Evolutionary conservation across 441 rosid genomes (phyloP), one percentile per base, ranked within the genome.

Genomic region (Manihot esculenta): DNA sequence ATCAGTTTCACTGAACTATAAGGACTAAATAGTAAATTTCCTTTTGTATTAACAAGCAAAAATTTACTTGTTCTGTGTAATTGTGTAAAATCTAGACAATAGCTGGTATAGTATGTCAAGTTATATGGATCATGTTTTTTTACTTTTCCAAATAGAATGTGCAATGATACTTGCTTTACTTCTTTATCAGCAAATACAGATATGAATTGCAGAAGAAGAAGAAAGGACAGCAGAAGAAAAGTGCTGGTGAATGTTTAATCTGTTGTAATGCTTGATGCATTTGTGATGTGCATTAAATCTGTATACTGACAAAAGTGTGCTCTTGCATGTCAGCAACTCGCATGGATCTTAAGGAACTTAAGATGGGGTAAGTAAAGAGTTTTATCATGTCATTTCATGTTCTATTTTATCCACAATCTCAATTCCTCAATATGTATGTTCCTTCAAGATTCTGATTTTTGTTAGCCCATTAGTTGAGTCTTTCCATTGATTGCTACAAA

Each of bases 201-300:
- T 94, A 94, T 44, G 98, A 94, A 72, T 89, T 76, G 73, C 90
- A 84, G 72, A 94, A 89, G 91, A 92, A 84, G 88, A 94, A 85
- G 72, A 88, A 83, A 78, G 89, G 72, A 51, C 97, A 90, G 73
- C 94, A 90, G 85, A 94, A 92, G 86, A 94, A 85, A 86, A 90
- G 96, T 83, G 85, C 84, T 64, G 88, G 83, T 79, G 63, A 59
- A 66, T 83, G 3, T 78, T 76, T 62, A 76, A 71, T 76, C 23
- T 65, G 44, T 72, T 44, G 56, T 72, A 64, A 72, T 71, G 73
- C 79, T 84, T 69, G 72, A 12, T 49, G 38, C 59, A 60, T 62
- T 68, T 53, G 54, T 77, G 59, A 47, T 79, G 26, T 69, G 17
- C 60, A 44, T 71, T 44, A 60, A 68, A 59, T 65, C 50, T 61